Evolutionary conservation across 768 basidiomycete genomes (phyloP), one percentile per base, ranked within the genome.

Genomic region (Lactarius sp.): DNA sequence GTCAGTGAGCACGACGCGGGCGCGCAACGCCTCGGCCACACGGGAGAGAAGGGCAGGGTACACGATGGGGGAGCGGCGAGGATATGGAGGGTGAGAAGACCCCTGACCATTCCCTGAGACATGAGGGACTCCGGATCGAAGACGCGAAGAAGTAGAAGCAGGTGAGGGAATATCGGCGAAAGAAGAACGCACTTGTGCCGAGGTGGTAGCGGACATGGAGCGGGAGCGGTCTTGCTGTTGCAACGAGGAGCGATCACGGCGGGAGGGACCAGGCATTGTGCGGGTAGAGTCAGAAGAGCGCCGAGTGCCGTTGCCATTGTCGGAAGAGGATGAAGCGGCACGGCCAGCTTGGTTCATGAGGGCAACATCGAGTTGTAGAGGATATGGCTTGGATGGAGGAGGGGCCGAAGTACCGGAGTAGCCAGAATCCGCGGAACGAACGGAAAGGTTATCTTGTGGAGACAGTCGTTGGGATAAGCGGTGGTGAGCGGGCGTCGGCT

Each of bases 1-100:
- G 75, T 98, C 95, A 10, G 83, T 72, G 52, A 93, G 77, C 13
- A 78, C 70, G 70, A 98, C 85, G 51, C 93, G 87, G 63, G 89
- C 84, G 55, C 87, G 87, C 78, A 99, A 97, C 4, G 92, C 93
- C 66, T 93, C 91, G 2, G 95, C 94, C 12, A 99, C 94, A 62
- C 89, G 88, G 22, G 95, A 98, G 7, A 98, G 83, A 27, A 98
- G 79, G 1, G 97, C 97, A n/a, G 97, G 95, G 77, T 98, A 97
- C 57, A 98, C 87, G 49, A 88, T 79, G 33, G 92, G 91, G 41
- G 85, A 80, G 70, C 86, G 84, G 49, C 80, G 82, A 31, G 78
- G 71, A 47, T 56, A 60, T 13, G 64, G 58, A 4, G 54, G 16
- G 13, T 52, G 37, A 20, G 60, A 56, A 41, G 49, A 71, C 63